Evolutionary conservation across 805 yeast species (phyloP), one percentile per base, ranked within the genome.

Genomic region (Torulaspora delbrueckii): DNA sequence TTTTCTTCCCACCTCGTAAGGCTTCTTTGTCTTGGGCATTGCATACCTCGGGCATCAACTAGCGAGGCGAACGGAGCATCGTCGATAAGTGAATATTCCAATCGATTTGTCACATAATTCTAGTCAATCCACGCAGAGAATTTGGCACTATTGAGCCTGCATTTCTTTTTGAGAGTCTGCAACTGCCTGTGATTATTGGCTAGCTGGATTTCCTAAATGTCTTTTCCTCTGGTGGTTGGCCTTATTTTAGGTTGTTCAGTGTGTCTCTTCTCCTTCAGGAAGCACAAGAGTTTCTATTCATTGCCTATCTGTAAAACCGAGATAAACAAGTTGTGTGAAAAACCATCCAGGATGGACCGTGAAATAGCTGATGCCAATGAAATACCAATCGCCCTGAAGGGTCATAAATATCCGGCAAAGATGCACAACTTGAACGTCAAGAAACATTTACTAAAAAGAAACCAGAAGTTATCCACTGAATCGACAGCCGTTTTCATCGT

Each of bases 321-420:
- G 16, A 9, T 35, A 9, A 23, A 18, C 10, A 13, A 10, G 13
- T 8, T 22, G 32, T 3, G 19, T 16, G 40, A 42, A 27, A 42
- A 42, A 18, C 12, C 27, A 5, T 25, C 28, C 10, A 32, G 31
- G 12, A 26, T 34, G 44, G 40, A 34, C n/a, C 28, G 27, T 27
- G 25, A 37, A 10, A 16, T 56, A 7, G 56, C 54, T 23, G 52
- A 57, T 31, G 53, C 56, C 9, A 50, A 52, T 19, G 55, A 51
- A 28, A 27, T 57, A 14, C 65, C 65, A n/a, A 35, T n/a, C 12
- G 45, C 45, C 8, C 42, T 56, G 13, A 44, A 48, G 30, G 56
- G 58, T 18, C 55, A 56, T 47, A 84, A 84, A 57, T 90, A 90
- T 60, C 96, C 96, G 9, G 91, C 96, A 9, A 87, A 82, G 54